Conservation (phyloP, 2,329 filamentous ascomycete species). For the Neonectria coccinea region DNA sequence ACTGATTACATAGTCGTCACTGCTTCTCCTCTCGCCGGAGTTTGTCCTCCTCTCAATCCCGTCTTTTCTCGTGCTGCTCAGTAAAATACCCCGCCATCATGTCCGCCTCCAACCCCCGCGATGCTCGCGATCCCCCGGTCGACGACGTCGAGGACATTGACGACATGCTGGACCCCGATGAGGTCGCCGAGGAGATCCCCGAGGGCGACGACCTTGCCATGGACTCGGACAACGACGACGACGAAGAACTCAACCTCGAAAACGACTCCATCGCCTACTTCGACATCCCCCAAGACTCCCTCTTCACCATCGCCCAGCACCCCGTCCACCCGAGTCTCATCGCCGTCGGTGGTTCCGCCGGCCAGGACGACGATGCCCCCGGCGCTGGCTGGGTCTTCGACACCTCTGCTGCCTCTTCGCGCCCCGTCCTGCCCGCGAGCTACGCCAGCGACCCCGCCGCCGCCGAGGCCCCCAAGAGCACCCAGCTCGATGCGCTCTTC, state of each 20-base stretch:
- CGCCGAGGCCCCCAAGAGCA: constrained; percentile 63
- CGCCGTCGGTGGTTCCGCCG: constrained; percentile 83
- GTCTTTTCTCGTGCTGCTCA: neutral
- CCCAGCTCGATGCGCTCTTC: constrained; percentile 73
- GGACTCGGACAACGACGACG: constrained; percentile 83
- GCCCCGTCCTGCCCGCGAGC: constrained; percentile 80
- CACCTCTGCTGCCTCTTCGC: constrained; percentile 69
- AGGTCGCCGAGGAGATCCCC: constrained; percentile 80
- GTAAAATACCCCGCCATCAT: constrained; percentile 46
- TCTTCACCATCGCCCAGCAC: constrained; percentile 96
- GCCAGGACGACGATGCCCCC: constrained; percentile 67
- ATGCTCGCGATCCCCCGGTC: constrained; percentile 31
- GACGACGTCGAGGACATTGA: constrained; percentile 48
- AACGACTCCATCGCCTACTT: constrained; percentile 97
- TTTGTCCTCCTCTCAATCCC: constrained; percentile 1
- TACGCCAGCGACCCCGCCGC: constrained; percentile 74
- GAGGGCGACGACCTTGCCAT: constrained; percentile 80
- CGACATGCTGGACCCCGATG: constrained; percentile 64
- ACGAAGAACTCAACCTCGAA: constrained; percentile 83
- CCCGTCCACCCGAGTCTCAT: constrained; percentile 81
- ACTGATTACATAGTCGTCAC: neutral
- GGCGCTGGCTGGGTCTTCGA: constrained; percentile 92
- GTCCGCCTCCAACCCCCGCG: constrained; percentile 47
- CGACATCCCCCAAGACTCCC: constrained; percentile 87
- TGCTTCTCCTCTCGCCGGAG: neutral